Base-by-base conservation (phyloP, 1,284 basidiomycete genomes). In the Pisolithus thermaeus region DNA sequence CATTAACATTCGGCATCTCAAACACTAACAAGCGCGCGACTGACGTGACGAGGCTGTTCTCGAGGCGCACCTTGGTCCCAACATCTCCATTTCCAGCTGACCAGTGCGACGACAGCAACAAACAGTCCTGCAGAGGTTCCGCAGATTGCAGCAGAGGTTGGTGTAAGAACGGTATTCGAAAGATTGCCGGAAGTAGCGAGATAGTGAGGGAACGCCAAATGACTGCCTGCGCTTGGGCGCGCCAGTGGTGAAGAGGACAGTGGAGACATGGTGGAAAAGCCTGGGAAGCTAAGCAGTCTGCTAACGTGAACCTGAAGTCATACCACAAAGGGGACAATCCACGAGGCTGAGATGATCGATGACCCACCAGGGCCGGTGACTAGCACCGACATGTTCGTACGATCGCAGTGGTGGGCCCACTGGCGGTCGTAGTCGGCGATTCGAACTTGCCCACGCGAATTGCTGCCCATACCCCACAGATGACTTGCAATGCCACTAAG, bases 101-200 rank as follows among this genome's bases (percentile, higher is more conserved):
- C 53, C 7, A 75, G 73, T 6, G 69, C 66, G 4, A 69, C 56
- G 8, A 80, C 52, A 7, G 77, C 79, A 16, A 83, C 65, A 8
- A 73, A 49, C 23, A 73, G 70, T 18, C 81, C 80, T 2, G 68
- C 79, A 2, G 61, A 67, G 1, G 72, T 65, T 3, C 79, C 80
- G 8, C 79, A 79, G 6, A 70, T 76, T 55, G 83, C 77, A 6
- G 77, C 74, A 16, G 61, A 74, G 16, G 81, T 61, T 9, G 80
- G 80, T 7, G 81, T 56, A 27, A 49, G 25, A 41, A 27, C 22
- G 9, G 27, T 30, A 22, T 22, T 7, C 22, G 43, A 12, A n/a
- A 23, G 37, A 11, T 2, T 46, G 22, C 36, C 45, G 22, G 25
- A 6, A n/a, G 58, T 54, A 27, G 61, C 53, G 8, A 59, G 51